These are phyloP conservation scores for Daphne laureola DNA, from an alignment of 441 rosid genomes.

Conservation along the genomic window DNA sequence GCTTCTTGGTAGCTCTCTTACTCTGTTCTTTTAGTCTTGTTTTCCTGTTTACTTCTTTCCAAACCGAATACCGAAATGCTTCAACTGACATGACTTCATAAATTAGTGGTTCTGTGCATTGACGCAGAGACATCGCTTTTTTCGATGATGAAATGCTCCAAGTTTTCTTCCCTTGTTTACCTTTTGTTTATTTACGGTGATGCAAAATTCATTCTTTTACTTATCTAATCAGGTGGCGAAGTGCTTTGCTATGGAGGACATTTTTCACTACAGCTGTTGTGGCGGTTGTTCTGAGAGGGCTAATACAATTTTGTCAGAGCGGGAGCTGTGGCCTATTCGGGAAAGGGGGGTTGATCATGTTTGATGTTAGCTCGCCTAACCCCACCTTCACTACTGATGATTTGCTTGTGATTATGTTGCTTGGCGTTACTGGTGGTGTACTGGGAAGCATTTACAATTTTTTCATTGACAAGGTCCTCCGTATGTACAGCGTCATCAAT, in stretches of 20 bases:
- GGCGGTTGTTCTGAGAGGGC: slow-evolving; percentile 70
- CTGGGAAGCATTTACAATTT: slow-evolving; percentile 80
- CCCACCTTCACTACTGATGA: slow-evolving; percentile 44
- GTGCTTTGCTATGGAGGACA: slow-evolving; percentile 93
- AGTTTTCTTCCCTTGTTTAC: too few species aligned
- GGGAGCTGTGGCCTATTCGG: slow-evolving; percentile 84
- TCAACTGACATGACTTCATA: too few species aligned
- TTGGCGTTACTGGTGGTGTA: slow-evolving; percentile 68
- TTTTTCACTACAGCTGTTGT: slow-evolving; percentile 96
- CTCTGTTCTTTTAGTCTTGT: background rate
- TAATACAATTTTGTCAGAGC: slow-evolving; percentile 50
- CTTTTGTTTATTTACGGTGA: too few species aligned
- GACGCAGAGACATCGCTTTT: too few species aligned
- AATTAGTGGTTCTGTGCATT: too few species aligned
- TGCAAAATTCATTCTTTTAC: too few species aligned
- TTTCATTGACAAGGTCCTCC: slow-evolving; percentile 77
- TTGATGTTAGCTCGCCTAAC: slow-evolving; percentile 49
- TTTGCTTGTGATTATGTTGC: slow-evolving; percentile 58
- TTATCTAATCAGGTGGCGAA: slow-evolving; percentile 62
- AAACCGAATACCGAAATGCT: too few species aligned
- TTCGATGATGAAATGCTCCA: too few species aligned
- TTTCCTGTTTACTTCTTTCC: too few species aligned
- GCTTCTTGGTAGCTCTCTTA: slow-evolving; percentile 65
- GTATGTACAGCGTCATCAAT: slow-evolving; percentile 62
- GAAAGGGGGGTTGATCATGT: slow-evolving; percentile 90